Conservation (phyloP, 306 rosid species). For the Dryas octopetala region DNA sequence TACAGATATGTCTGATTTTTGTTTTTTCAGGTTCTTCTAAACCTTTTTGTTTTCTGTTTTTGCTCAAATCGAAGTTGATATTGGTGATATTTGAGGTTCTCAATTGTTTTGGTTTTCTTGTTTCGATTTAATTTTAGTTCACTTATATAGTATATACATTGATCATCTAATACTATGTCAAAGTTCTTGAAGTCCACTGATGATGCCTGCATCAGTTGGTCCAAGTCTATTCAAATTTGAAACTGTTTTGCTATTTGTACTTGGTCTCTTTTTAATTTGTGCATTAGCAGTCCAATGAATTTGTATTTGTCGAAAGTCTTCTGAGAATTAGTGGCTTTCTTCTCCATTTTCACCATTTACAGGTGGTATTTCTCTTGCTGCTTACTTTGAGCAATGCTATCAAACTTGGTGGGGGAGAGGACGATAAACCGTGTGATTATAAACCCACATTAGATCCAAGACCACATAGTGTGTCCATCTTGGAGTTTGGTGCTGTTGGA, state of each 20-base stretch:
- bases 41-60: background rate
- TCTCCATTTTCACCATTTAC: slow-evolving; percentile 23
- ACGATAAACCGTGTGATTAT: slow-evolving; percentile 52
- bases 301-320: background rate
- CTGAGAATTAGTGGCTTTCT: slow-evolving; percentile 32
- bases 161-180: background rate
- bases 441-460: slow-evolving; percentile 58
- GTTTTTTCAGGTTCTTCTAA: background rate
- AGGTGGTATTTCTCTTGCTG: slow-evolving; percentile 80
- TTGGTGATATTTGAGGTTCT: slow-evolving; percentile 5
- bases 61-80: background rate
- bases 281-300: background rate
- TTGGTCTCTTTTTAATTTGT: background rate
- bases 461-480: slow-evolving; percentile 90
- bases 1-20: background rate
- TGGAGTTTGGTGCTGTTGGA: slow-evolving; percentile 95
- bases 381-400: slow-evolving; percentile 69
- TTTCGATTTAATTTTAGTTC: background rate
- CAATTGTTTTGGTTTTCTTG: background rate
- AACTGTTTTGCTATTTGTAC: background rate
- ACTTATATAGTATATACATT: slow-evolving; percentile 2
- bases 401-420: slow-evolving; percentile 41
- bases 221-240: background rate
- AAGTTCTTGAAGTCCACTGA: background rate
- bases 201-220: background rate